Base-by-base conservation (phyloP, 2,329 filamentous ascomycete genomes). In the Eutypa lata region DNA sequence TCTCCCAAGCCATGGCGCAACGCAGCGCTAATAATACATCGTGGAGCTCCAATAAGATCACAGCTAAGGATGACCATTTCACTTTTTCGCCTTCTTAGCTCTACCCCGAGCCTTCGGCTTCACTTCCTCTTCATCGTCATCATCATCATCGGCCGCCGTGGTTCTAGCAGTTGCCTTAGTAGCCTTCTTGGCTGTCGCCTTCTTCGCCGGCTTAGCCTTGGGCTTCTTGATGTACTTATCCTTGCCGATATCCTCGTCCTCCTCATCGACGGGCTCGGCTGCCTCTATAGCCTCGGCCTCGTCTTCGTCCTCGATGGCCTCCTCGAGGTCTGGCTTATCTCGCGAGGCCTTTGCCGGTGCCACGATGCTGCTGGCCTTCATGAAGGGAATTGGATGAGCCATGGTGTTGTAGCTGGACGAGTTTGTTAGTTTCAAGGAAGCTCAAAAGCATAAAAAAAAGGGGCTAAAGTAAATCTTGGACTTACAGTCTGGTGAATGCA, bases 211-310 rank as follows among this genome's bases (percentile, higher is more conserved):
- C 53, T 68, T 91, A 58, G 83, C 84, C 78, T 96, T 97, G 13
- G 93, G 90, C 67, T 88, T 82, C 71, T 94, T 96, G 68, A 97
- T 92, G 65, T 96, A 97, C 71, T 97, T 97, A 73, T 99, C 94
- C 68, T 93, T 96, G 65, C 88, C 91, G 49, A 97, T 70, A 35
- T 86, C 75, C n/a, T 86, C 75, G 50, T 91, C 89, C 13, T 90
- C 87, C 0, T 89, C 87, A 3, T 90, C 88, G 0, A 87, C 87
- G 1, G 79, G 83, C 42, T 84, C 82, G 2, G 74, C 81, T 3
- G 76, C 68, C 35, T 82, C 80, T 1, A 83, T 72, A 26, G 77
- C 74, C 33, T 86, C 85, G n/a, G 79, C 86, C 19, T 86, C 89
- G 45, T 96, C 93, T 5, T 91, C 91, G 61, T 96, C 93, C 47